Evolutionary conservation across 305 asterid species (phyloP), one percentile per base, ranked within the genome.

Genomic region (Ilex paraguariensis): DNA sequence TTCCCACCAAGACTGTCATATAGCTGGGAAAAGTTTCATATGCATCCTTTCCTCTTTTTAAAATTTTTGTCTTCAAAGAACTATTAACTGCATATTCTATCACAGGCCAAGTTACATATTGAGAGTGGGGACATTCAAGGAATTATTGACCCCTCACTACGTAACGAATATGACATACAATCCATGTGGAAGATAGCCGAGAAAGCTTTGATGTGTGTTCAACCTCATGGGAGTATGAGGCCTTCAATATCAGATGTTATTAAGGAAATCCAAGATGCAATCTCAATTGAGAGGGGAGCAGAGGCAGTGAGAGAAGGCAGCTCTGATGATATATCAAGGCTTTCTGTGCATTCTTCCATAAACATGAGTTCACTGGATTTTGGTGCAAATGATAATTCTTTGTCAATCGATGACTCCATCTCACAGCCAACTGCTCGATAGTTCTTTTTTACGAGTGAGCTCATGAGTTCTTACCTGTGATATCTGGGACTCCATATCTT

Each of bases 141-240:
- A 21, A 93, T 93, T 60, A 87, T 93, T 31, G 98, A 93, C 76
- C 96, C 95, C 6, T 30, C 87, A 17, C 69, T 93, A 53, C 76
- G 49, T 5, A 64, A 69, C 9, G 90, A 80, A 0, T 93, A 87
- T 57, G 95, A 93, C 69, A 86, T 86, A 66, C 98, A 93, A 52
- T 93, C 98, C 1, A 90, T 93, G 91, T 90, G 98, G 98, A 93
- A 90, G 76, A 93, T 93, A 77, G 98, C 98, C 1, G 98, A 93
- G 85, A 90, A 84, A 64, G 98, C 98, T 16, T 42, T 93, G 76
- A 86, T 87, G 96, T 93, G 98, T 58, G 92, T 93, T n/a, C 95
- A 81, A 57, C 87, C 98, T 14, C 95, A 93, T 30, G 97, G 95
- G 54, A 81, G 76, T 87, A 86, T 81, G 95, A 85, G 98, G 63